These are phyloP conservation scores for Chenopodium berlandieri DNA, from an alignment of 148 eudicot species.

Conservation along the genomic window DNA sequence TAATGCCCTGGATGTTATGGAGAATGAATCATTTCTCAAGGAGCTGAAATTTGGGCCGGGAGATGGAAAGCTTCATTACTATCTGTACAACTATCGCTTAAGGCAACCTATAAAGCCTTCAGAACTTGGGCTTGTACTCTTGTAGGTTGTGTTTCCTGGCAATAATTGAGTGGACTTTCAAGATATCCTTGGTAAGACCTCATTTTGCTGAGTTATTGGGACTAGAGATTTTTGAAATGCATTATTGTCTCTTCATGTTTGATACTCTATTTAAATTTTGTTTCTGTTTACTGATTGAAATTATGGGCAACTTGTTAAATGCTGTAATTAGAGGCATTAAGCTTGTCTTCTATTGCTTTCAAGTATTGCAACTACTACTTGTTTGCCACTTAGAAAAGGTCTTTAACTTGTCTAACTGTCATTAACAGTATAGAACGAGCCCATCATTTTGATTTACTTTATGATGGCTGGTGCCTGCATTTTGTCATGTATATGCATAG, in stretches of 20 bases:
- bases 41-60: conserved; percentile 94
- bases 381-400: conserved; percentile 2
- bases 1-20: conserved; percentile 88
- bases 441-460: background rate
- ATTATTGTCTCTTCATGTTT: conserved; percentile 19
- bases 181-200: conserved; percentile 30
- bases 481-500: background rate
- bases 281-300: background rate
- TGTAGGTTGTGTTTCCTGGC: conserved; percentile 41
- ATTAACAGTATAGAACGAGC: background rate
- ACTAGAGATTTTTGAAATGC: conserved; percentile 14
- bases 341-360: background rate
- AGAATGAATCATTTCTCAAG: conserved; percentile 75
- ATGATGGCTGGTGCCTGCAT: background rate
- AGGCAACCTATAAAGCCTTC: conserved; percentile 67
- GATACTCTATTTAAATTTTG: conserved; percentile 18
- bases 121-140: conserved; percentile 83
- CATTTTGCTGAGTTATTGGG: conserved; percentile 22
- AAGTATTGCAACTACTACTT: background rate
- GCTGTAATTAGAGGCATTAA: conserved; percentile 4
- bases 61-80: conserved; percentile 90
- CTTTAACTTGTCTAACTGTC: background rate
- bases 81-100: conserved; percentile 81
- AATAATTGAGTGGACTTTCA: conserved; percentile 5
- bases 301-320: conserved; percentile 5